Evolutionary conservation across 306 rosid genomes (phyloP).

Genomic region (Castanopsis chinensis): DNA sequence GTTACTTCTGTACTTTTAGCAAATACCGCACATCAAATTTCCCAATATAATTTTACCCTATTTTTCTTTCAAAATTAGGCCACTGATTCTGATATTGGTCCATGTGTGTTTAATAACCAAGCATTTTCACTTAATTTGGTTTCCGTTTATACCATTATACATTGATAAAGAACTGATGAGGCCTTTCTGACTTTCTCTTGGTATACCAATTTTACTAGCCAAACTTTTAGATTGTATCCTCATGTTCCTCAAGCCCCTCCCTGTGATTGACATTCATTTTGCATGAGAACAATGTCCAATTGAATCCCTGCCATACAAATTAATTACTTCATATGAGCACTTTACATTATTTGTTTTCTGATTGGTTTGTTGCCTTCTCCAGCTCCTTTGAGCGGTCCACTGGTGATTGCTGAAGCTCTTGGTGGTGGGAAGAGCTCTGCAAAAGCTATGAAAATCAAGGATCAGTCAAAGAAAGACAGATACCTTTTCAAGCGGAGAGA

Average conservation of each 20-base stretch:
- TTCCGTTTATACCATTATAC: not conserved
- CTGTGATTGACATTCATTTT: not conserved
- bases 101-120: not conserved
- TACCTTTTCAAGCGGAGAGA: constrained; percentile 93
- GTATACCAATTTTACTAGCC: too few relatives aligned
- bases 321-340: not conserved
- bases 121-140: not conserved
- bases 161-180: not conserved
- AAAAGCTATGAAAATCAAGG: constrained; percentile 71
- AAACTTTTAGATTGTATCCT: too few relatives aligned
- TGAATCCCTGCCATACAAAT: not conserved
- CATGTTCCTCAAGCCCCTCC: not conserved
- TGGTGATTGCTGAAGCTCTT: constrained; percentile 82
- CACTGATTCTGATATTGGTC: not conserved
- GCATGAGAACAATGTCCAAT: not conserved
- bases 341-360: constrained; percentile 12
- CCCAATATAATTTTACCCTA: not conserved
- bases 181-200: not conserved
- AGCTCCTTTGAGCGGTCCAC: constrained; percentile 97
- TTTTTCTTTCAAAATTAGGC: not conserved
- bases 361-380: constrained; percentile 34
- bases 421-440: constrained; percentile 56
- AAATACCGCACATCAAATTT: not conserved
- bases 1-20: not conserved
- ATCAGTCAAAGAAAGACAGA: constrained; percentile 69